Percentiles rank a stretch among this genome's conserved stretches.
These are phyloP conservation scores for Porodaedalea pini DNA, from an alignment of 1,284 basidiomycete genomes.

Conservation along the genomic window DNA sequence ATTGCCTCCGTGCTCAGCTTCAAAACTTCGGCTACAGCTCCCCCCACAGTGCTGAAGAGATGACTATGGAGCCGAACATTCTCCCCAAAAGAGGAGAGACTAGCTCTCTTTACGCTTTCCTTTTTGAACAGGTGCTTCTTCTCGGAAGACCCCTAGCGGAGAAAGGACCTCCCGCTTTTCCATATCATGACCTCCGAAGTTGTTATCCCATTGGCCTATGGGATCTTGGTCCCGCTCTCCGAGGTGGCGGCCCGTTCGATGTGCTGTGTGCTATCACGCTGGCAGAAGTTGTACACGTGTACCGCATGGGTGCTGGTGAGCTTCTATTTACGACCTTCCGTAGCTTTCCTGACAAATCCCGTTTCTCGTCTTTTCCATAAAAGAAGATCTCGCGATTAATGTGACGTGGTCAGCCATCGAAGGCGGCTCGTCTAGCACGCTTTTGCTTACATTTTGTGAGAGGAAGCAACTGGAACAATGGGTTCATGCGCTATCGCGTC, in stretches of 20 bases:
- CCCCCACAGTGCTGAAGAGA: neutral
- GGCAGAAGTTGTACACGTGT: neutral
- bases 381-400: neutral
- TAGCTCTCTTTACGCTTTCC: conserved; percentile 2
- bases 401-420: neutral
- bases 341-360: too few species aligned
- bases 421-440: neutral
- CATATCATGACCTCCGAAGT: neutral
- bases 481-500: neutral
- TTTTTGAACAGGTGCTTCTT: conserved; percentile 14
- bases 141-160: conserved; percentile 1
- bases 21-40: neutral
- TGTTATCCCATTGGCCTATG: conserved; percentile 5
- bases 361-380: neutral
- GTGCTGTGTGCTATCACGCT: conserved; percentile 1
- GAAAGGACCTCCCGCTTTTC: neutral
- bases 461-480: conserved; percentile 9
- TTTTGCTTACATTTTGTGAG: neutral
- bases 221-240: conserved; percentile 15
- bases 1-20: neutral
- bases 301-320: neutral
- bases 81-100: neutral
- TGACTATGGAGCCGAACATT: neutral
- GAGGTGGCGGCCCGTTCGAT: neutral
- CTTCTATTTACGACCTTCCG: too few species aligned